Evolutionary conservation across 495 filamentous ascomycete species (phyloP).

Genomic region (Aspergillus carlsbadensis): DNA sequence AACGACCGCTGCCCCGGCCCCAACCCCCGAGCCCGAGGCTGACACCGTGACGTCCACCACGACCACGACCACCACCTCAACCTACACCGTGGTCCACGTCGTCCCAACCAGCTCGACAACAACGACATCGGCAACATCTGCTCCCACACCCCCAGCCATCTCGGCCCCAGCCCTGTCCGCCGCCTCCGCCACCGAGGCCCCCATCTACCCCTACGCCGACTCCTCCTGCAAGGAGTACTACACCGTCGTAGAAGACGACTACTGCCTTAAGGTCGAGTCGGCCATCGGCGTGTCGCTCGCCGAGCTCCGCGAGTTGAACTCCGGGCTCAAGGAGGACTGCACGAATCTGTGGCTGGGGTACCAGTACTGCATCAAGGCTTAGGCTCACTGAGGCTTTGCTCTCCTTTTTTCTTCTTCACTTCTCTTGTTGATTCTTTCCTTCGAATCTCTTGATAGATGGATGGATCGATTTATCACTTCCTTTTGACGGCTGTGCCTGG

Average conservation of each 20-base stretch:
- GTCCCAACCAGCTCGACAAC: neutral
- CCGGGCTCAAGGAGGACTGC: constrained; percentile 36
- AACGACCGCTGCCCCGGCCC: neutral
- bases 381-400: neutral
- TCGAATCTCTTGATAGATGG: no score
- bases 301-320: constrained; percentile 39
- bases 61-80: neutral
- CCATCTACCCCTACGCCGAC: constrained; percentile 10
- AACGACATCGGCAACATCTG: neutral
- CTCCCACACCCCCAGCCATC: neutral
- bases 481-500: constrained; percentile 8
- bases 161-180: neutral
- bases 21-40: neutral
- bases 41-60: neutral
- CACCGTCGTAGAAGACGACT: constrained; percentile 39
- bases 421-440: neutral
- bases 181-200: neutral
- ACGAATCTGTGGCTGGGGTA: constrained; percentile 42
- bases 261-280: constrained; percentile 38
- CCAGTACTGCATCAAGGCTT: constrained; percentile 35
- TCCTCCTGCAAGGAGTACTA: constrained; percentile 41
- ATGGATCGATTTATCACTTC: no score
- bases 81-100: neutral
- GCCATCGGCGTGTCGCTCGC: constrained; percentile 24
- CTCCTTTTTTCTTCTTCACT: neutral